phyloP scores from a whole-genome alignment of 2,329 filamentous ascomycete genomes.

The Colletotrichum sp. region DNA sequence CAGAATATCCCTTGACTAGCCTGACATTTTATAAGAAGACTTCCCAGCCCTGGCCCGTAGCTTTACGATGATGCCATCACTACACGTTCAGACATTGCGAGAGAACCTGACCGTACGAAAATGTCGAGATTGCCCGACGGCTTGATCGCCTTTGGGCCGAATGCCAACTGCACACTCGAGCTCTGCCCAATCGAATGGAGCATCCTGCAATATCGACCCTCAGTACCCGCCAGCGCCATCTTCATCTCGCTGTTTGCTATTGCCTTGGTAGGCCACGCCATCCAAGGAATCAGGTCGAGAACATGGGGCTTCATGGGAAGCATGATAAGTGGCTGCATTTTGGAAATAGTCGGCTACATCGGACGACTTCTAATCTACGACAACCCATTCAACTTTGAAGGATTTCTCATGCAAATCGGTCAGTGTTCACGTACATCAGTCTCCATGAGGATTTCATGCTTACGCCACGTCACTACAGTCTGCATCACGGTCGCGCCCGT shows the following conservation, averaged over 20 bases:
- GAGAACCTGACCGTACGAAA: background rate
- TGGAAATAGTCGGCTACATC: conserved; percentile 67
- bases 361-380: conserved; percentile 61
- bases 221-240: conserved; percentile 34
- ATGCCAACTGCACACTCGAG: conserved; percentile 51
- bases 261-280: conserved; percentile 45
- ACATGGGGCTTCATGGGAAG: conserved; percentile 48
- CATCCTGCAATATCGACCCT: conserved; percentile 47
- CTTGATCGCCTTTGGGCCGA: conserved; percentile 42
- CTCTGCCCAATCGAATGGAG: conserved; percentile 46
- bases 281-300: conserved; percentile 45
- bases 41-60: background rate
- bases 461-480: conserved; percentile 22
- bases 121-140: conserved; percentile 8
- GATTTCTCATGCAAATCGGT: conserved; percentile 68
- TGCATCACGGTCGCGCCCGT: conserved; percentile 36
- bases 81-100: background rate
- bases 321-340: conserved; percentile 59
- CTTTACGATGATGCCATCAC: background rate
- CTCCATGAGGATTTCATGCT: background rate
- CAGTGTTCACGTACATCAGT: conserved; percentile 21
- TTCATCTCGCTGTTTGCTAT: conserved; percentile 47
- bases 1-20: background rate
- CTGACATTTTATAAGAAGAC: background rate
- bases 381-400: conserved; percentile 62